Evolutionary conservation across 148 eudicot genomes (phyloP), one percentile per base, ranked within the genome.

Genomic region (Salicornia ramosissima): DNA sequence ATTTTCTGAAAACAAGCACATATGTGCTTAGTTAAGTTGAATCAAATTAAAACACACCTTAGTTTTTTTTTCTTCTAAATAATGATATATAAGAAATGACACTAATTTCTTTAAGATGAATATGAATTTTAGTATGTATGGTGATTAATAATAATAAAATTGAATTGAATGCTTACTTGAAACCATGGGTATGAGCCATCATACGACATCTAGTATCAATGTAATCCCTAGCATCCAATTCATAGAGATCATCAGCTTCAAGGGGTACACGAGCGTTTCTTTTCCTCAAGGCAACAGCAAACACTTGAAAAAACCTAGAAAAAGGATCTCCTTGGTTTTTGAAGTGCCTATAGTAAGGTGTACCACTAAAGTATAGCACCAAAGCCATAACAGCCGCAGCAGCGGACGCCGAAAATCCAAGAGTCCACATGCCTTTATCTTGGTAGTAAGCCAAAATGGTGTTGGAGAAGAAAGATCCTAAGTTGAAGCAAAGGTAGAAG

Each of bases 381-480:
- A 89, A 47, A 16, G 85, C 89, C 5, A 76, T 26, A 22, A 74
- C 40, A 26, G 89, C 91, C 11, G 87, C 81, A 5, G 72, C 86
- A 22, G 85, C 62, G 0, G 96, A 89, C 13, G 83, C 86, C 89
- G 87, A 85, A 75, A 89, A 89, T 10, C 96, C 91, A 1, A 89
- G n/a, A 1, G 78, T 79, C 96, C 91, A 89, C 59, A 75, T 64
- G 22, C 96, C 96, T 29, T 77, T 69, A 51, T 89, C 83, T 78
- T 89, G 89, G 72, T 80, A 89, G 68, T 83, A 89, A 15, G 83
- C 85, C 62, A 89, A 53, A 16, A 87, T 61, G 30, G 91, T 87
- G 83, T 89, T 87, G 42, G 96, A 89, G 71, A 87, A 87, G 5
- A 89, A 81, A 7, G 86, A 85, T 14, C 91, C 96, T 46, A 89